Base-by-base conservation (phyloP, 352 stramenopile genomes). In the Globisporangium barbulae region DNA sequence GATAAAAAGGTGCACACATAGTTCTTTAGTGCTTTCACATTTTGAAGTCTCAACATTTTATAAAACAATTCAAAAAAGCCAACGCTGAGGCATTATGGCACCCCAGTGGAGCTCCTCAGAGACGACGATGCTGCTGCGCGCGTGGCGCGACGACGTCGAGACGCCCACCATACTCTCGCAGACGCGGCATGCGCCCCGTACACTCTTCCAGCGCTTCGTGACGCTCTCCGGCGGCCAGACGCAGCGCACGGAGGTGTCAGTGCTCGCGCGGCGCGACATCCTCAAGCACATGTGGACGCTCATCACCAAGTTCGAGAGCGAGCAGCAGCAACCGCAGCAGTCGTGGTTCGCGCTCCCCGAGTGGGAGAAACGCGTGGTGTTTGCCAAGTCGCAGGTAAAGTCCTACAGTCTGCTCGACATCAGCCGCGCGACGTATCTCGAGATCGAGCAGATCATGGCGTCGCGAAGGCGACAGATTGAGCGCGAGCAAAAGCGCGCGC, bases 101-200 rank as follows among this genome's bases (percentile, higher is more conserved):
- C 53, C 35, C 21, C 49, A 30, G 1, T 59, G 53, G 53, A 59
- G 53, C 31, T n/a, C 19, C 2, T 35, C 37, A n/a, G 53, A 59
- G 39, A 44, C 15, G 17, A 35, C 37, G 15, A 33, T 33, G 35
- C 37, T 59, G 33, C 53, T 59, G 53, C 35, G 53, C 53, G 53
- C 53, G 10, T 59, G 53, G 53, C 35, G 35, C 19, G 53, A 59
- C 10, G 31, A 48, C n/a, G 53, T 48, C n/a, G 53, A 59, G n/a
- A 59, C 19, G 22, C 53, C 53, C 45, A 50, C 7, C 6, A 30
- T 19, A 1, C 33, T 39, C 33, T 39, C 33, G 12, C 49, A 55
- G 49, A 8, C 6, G 25, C 39, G 15, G 12, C 39, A 45, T 12
- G 5, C 39, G 39, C 39, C 13, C 1, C 2, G 1, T 12, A 33